Percentiles rank a stretch among this genome's conserved stretches.
Evolutionary conservation across 495 filamentous ascomycete genomes (phyloP).

Genomic region (Staphylotrichum longicolle): DNA sequence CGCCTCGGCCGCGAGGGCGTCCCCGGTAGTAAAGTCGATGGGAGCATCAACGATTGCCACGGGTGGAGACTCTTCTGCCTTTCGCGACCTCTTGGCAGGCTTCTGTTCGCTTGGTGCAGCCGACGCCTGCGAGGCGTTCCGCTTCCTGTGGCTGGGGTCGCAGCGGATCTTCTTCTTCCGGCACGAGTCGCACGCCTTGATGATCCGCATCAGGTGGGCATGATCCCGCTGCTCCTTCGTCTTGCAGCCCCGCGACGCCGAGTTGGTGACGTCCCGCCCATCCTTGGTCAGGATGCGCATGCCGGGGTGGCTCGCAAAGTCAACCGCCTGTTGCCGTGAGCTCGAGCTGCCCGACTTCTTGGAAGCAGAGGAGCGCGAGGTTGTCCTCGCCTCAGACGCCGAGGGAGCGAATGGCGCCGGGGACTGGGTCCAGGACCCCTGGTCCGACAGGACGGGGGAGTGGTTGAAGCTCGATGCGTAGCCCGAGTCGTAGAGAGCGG

Average conservation of each 20-base stretch:
- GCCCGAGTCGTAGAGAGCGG: constrained; percentile 42
- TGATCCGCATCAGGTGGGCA: constrained; percentile 56
- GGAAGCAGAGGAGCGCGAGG: constrained; percentile 23
- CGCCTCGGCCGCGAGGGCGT: constrained; percentile 22
- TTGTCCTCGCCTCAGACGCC: constrained; percentile 21
- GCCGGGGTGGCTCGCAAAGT: constrained; percentile 52
- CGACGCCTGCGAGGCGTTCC: constrained; percentile 34
- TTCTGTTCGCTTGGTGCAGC: constrained; percentile 35
- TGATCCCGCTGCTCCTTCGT: constrained; percentile 61
- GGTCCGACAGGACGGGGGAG: constrained; percentile 44
- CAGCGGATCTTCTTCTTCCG: constrained; percentile 54
- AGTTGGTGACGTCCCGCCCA: constrained; percentile 55
- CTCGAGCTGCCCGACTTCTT: constrained; percentile 27
- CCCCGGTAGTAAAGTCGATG: constrained; percentile 18
- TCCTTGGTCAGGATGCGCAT: constrained; percentile 61
- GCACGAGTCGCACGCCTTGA: constrained; percentile 58
- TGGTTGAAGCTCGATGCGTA: constrained; percentile 45
- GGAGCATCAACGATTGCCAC: constrained; percentile 15
- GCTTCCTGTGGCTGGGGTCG: constrained; percentile 51
- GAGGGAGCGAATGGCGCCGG: constrained; percentile 28
- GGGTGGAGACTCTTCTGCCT: constrained; percentile 32
- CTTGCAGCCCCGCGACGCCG: constrained; percentile 56
- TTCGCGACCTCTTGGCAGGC: constrained; percentile 41
- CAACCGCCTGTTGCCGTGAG: constrained; percentile 33
- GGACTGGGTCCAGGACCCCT: constrained; percentile 40